Conservation (phyloP, 2,329 filamentous ascomycete species). For the Colletotrichum phormii region DNA sequence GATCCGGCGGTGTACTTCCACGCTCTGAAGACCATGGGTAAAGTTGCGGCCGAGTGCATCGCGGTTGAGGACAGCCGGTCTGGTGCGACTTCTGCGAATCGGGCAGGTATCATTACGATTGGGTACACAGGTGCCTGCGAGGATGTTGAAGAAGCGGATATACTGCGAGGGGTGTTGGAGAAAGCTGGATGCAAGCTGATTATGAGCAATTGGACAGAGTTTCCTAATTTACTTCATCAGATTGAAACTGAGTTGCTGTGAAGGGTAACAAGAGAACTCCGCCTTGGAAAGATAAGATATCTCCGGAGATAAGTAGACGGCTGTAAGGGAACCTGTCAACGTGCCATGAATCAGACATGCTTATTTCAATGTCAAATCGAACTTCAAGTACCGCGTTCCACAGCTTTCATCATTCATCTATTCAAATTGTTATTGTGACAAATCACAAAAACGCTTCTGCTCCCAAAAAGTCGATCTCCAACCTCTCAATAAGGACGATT, state of each 20-base stretch:
- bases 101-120: neutral
- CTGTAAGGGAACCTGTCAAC: neutral
- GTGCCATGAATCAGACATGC: neutral
- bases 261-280: neutral
- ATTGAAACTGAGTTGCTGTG: neutral
- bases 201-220: neutral
- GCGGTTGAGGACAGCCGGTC: neutral
- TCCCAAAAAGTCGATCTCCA: neutral
- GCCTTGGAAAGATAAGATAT: neutral
- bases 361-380: neutral
- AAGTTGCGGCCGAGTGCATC: neutral
- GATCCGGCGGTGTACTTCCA: neutral
- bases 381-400: neutral
- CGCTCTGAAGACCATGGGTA: neutral
- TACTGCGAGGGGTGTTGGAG: neutral
- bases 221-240: neutral
- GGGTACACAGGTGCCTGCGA: neutral
- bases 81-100: neutral
- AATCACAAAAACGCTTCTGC: neutral
- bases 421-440: neutral
- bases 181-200: neutral
- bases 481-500: neutral
- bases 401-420: neutral
- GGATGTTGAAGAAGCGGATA: neutral
- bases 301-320: neutral